A percentile compares a stretch with the other conserved stretches of the same genome.
Evolutionary conservation across 179 eudicot genomes (phyloP).

Genomic region (Silene noctiflora): DNA sequence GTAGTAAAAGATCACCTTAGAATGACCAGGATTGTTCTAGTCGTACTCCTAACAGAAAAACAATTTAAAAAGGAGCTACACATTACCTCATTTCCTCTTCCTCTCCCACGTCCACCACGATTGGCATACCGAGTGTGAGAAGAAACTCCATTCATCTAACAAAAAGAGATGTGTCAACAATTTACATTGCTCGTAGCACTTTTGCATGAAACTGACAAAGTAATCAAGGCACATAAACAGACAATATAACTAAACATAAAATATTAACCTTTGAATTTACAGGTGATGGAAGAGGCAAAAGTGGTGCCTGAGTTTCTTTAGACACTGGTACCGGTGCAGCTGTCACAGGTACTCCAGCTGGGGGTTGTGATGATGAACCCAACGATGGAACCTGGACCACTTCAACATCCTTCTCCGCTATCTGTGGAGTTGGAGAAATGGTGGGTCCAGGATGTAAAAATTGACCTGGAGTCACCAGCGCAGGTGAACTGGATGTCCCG

Average conservation of each 20-base stretch:
- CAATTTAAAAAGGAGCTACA: not conserved
- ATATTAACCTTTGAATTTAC: slow-evolving; percentile 36
- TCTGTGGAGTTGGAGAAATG: slow-evolving; percentile 33
- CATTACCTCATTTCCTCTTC: slow-evolving; percentile 48
- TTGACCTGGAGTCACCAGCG: slow-evolving; percentile 55
- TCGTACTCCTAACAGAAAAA: not conserved
- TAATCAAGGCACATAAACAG: slow-evolving; percentile 4
- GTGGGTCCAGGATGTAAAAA: slow-evolving; percentile 48
- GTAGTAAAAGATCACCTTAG: not conserved
- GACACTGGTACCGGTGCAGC: slow-evolving; percentile 27
- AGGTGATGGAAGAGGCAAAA: slow-evolving; percentile 45
- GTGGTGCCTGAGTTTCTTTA: slow-evolving; percentile 34
- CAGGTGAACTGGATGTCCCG: slow-evolving; percentile 35
- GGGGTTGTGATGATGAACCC: slow-evolving; percentile 24
- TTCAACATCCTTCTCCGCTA: slow-evolving; percentile 46
- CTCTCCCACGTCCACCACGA: slow-evolving; percentile 43
- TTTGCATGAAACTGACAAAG: not conserved
- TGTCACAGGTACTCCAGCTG: slow-evolving; percentile 12
- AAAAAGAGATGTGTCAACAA: slow-evolving; percentile 16
- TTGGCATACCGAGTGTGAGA: slow-evolving; percentile 27
- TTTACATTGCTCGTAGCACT: not conserved
- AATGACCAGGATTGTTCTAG: not conserved
- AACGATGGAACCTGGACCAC: slow-evolving; percentile 38
- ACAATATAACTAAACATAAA: not conserved
- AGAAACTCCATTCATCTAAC: slow-evolving; percentile 43